These are phyloP conservation scores for Marchantia paleacea DNA, from an alignment of 225 moss, liverwort and hornwort species.

Conservation along the genomic window DNA sequence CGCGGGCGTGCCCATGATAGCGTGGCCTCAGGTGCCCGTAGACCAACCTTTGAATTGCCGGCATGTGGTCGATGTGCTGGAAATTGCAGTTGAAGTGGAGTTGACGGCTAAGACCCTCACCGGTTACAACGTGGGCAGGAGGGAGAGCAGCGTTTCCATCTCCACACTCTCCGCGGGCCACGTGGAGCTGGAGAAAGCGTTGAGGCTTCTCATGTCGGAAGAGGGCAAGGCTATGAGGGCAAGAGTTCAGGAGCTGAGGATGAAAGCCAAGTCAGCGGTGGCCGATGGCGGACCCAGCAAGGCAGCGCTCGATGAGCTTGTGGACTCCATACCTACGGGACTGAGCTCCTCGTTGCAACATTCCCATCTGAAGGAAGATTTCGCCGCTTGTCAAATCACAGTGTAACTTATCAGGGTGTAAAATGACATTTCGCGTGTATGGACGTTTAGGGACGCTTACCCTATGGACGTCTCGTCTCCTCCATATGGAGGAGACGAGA, in stretches of 20 bases:
- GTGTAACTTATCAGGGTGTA: too few species aligned
- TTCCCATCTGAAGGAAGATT: too few species aligned
- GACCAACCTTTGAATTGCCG: conserved; percentile 40
- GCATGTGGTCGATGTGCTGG: conserved; percentile 27
- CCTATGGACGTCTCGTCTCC: too few species aligned
- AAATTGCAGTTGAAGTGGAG: conserved; percentile 19
- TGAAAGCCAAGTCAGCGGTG: background rate
- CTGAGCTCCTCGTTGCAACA: too few species aligned
- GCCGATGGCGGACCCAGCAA: background rate
- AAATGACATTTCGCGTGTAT: too few species aligned
- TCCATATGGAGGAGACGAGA: too few species aligned
- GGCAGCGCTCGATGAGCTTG: background rate
- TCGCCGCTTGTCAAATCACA: too few species aligned
- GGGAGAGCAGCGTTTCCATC: too few species aligned
- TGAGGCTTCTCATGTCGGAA: background rate
- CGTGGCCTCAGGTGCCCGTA: conserved; percentile 29
- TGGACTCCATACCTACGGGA: too few species aligned
- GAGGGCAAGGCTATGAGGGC: background rate
- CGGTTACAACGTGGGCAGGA: too few species aligned
- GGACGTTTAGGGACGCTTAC: too few species aligned
- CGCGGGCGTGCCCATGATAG: conserved; percentile 37
- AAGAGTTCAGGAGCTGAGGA: background rate
- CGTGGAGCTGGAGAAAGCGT: background rate
- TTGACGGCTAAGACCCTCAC: background rate
- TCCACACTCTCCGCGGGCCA: too few species aligned